Evolutionary conservation across 768 basidiomycete species (phyloP), one percentile per base, ranked within the genome.

Genomic region (Pleurotus tuber-regium): DNA sequence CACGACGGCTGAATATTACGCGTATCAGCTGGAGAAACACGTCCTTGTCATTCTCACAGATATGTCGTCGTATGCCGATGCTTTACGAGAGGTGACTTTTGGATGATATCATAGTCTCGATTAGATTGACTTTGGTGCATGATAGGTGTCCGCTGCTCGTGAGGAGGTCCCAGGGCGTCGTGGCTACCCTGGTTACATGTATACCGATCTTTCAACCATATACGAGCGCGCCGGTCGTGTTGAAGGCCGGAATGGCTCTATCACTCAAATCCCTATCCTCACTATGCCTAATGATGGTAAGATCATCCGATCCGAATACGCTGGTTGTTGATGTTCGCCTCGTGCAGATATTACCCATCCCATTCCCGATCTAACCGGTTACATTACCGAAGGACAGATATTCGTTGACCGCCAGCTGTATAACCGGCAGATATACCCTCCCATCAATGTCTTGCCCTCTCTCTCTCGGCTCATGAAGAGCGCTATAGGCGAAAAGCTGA

Each of bases 281-380:
- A 98, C 97, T 54, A 99, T 99, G 97, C 97, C 97, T 21, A 99
- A 98, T 72, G 97, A 98, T 70, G 96, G 94, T 91, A 72, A 74
- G 79, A 52, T 60, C n/a, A 46, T 59, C 51, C 50, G 48, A 50
- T 49, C 51, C 55, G 50, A 51, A 38, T 25, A 38, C 25, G 28
- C n/a, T 23, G 24, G 33, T 35, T 21, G 39, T 53, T 28, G n/a
- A 26, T n/a, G 5, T 35, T 23, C 16, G 19, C 38, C 42, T 56
- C 56, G 43, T 57, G 18, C 61, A 98, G 96, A 98, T 78, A 99
- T 99, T 70, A 98, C 97, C n/a, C 97, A 99, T 72, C 97, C 97
- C 54, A 98, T 99, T 71, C 96, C 96, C 64, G 96, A 98, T 83
- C 78, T 98, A 69, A 98, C 96, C 57, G 97, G 97, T 48, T 99